These are phyloP conservation scores for Uronychia setigera DNA, from an alignment of 73 alveolate species.

Conservation along the genomic window DNA sequence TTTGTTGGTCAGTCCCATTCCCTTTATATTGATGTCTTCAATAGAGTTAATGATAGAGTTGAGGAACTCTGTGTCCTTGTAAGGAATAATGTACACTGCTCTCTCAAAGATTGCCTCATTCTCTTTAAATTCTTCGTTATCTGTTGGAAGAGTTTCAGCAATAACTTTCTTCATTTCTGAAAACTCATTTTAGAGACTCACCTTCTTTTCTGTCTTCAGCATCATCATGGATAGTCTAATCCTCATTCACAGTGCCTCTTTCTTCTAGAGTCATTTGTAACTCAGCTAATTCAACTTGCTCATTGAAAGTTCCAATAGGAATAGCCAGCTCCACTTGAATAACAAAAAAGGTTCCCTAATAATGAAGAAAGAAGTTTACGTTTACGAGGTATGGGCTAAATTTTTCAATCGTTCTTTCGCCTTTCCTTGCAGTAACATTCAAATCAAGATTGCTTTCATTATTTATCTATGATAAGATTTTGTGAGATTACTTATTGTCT, in stretches of 20 bases:
- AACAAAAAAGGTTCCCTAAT: constrained; percentile 44
- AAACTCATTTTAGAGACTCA: neutral
- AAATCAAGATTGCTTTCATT: constrained; percentile 55
- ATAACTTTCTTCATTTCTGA: neutral
- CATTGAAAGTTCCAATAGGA: constrained; percentile 55
- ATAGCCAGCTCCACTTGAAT: constrained; percentile 48
- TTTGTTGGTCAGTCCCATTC: constrained; percentile 51
- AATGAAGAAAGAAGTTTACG: neutral
- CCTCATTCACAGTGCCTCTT: neutral
- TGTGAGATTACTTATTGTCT: constrained; percentile 6
- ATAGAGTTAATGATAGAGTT: constrained; percentile 38
- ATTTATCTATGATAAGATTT: constrained; percentile 6
- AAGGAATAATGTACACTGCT: constrained; percentile 69
- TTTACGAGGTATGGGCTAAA: constrained; percentile 59
- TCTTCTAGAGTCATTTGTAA: neutral
- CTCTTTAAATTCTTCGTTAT: neutral
- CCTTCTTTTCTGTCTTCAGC: constrained; percentile 19
- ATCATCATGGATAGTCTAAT: neutral
- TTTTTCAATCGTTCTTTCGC: constrained; percentile 58
- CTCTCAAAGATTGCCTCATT: constrained; percentile 66
- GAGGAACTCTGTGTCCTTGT: constrained; percentile 47
- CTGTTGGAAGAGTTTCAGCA: neutral
- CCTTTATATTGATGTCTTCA: constrained; percentile 55
- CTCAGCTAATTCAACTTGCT: constrained; percentile 20
- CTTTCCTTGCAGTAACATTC: constrained; percentile 66